Evolutionary conservation across 2,329 filamentous ascomycete genomes (phyloP).

Genomic region (Thelonectria rubi): DNA sequence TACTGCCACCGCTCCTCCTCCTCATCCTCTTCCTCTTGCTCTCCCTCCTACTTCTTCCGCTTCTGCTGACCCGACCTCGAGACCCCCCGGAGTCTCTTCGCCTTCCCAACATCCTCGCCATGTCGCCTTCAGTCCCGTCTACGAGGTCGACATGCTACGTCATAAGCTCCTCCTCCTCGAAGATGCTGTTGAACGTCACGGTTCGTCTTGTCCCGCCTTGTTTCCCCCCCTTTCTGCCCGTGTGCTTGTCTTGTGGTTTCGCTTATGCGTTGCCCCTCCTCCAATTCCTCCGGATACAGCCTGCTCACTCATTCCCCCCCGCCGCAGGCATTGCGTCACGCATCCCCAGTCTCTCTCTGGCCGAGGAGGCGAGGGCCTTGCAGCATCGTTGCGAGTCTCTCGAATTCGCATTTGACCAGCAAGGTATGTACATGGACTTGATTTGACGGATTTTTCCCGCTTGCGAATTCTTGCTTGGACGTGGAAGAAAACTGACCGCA

Average conservation of each 20-base stretch:
- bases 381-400: slow-evolving; percentile 69
- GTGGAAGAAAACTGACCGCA: slow-evolving; percentile 31
- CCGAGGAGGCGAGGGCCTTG: slow-evolving; percentile 64
- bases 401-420: slow-evolving; percentile 58
- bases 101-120: slow-evolving; percentile 59
- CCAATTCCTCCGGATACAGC: slow-evolving; percentile 18
- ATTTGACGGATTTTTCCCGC: background rate
- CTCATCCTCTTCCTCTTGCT: background rate
- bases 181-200: slow-evolving; percentile 57
- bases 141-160: slow-evolving; percentile 64
- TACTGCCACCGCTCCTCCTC: slow-evolving; percentile 36
- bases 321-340: slow-evolving; percentile 41
- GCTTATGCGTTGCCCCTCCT: slow-evolving; percentile 14
- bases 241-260: slow-evolving; percentile 21
- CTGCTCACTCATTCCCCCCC: slow-evolving; percentile 31
- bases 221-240: slow-evolving; percentile 14
- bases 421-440: slow-evolving; percentile 40
- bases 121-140: slow-evolving; percentile 56
- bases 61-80: slow-evolving; percentile 59
- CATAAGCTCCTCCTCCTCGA: slow-evolving; percentile 63
- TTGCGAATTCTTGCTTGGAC: background rate
- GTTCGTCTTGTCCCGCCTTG: slow-evolving; percentile 49
- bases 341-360: slow-evolving; percentile 60
- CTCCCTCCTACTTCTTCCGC: background rate
- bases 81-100: slow-evolving; percentile 56